These are phyloP conservation scores for Acanthamoeba culbertsoni DNA, from an alignment of 208 protist species.

Conservation along the genomic window DNA sequence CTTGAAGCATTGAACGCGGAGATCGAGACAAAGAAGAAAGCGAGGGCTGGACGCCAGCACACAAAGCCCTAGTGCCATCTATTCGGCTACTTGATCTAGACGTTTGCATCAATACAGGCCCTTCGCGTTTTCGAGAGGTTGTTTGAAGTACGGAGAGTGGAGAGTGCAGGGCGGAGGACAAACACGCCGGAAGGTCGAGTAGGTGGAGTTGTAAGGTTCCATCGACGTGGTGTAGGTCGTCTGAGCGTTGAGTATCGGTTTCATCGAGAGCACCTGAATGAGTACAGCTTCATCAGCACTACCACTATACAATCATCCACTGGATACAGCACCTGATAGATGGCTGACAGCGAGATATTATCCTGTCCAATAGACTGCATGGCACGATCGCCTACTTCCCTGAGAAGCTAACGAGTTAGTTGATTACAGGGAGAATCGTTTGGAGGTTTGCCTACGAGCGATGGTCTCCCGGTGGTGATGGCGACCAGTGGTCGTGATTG, in stretches of 20 bases:
- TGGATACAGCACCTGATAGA: background rate
- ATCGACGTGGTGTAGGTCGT: constrained; percentile 33
- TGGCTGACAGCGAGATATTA: background rate
- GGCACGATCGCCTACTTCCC: background rate
- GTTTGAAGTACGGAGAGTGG: background rate
- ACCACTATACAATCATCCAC: background rate
- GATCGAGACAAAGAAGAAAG: background rate
- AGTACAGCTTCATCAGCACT: background rate
- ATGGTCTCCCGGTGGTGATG: constrained; percentile 12
- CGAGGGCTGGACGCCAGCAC: no score
- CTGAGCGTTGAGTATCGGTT: background rate
- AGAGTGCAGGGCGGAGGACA: constrained; percentile 16
- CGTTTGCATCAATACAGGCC: no score
- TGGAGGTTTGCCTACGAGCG: background rate
- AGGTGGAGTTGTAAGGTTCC: background rate
- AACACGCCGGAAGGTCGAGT: background rate
- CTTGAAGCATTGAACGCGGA: background rate
- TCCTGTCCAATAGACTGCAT: background rate
- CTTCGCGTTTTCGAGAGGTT: no score
- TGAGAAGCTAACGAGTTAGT: background rate
- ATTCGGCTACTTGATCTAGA: no score
- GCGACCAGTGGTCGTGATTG: constrained; percentile 36
- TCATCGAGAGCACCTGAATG: constrained; percentile 13
- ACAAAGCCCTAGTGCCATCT: no score
- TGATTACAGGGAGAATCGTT: background rate